phyloP scores from a whole-genome alignment of 805 yeast species.

The Myxozyma kluyveri region DNA sequence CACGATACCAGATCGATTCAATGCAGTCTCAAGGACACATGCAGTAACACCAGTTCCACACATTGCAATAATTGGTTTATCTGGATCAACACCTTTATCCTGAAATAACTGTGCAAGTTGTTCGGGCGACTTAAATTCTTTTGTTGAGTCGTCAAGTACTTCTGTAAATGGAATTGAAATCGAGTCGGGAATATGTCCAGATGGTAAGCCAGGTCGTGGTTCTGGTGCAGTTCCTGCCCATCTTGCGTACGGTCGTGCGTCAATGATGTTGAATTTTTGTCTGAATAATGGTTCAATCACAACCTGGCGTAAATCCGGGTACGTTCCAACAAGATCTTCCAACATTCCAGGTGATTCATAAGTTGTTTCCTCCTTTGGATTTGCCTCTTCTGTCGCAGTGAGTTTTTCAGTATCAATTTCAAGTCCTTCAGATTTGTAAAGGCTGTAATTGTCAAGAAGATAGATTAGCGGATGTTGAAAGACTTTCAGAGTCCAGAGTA shows the following conservation, averaged over 20 bases:
- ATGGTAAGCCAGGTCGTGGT: conserved; percentile 81
- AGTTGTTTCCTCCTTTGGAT: conserved; percentile 18
- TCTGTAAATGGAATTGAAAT: conserved; percentile 70
- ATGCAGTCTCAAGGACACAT: conserved; percentile 75
- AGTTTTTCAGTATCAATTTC: conserved; percentile 43
- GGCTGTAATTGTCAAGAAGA: conserved; percentile 65
- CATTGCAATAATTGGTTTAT: conserved; percentile 74
- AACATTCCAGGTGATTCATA: conserved; percentile 39
- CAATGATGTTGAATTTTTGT: conserved; percentile 49
- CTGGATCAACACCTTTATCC: conserved; percentile 41
- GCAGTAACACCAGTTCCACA: conserved; percentile 98
- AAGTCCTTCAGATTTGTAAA: conserved; percentile 48
- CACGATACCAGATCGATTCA: conserved; percentile 46
- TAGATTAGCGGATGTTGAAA: conserved; percentile 73
- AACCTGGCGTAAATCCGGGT: conserved; percentile 61
- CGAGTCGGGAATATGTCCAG: conserved; percentile 88
- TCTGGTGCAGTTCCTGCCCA: conserved; percentile 81
- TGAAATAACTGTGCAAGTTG: conserved; percentile 51
- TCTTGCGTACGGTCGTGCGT: conserved; percentile 76
- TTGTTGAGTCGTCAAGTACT: conserved; percentile 49
- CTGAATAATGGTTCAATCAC: conserved; percentile 40
- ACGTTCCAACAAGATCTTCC: conserved; percentile 56
- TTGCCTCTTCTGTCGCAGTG: conserved; percentile 11
- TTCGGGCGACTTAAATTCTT: conserved; percentile 49
- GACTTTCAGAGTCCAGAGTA: conserved; percentile 81